phyloP scores from a whole-genome alignment of 1,139 yeast species.

The Saccharomyces uvarum region DNA sequence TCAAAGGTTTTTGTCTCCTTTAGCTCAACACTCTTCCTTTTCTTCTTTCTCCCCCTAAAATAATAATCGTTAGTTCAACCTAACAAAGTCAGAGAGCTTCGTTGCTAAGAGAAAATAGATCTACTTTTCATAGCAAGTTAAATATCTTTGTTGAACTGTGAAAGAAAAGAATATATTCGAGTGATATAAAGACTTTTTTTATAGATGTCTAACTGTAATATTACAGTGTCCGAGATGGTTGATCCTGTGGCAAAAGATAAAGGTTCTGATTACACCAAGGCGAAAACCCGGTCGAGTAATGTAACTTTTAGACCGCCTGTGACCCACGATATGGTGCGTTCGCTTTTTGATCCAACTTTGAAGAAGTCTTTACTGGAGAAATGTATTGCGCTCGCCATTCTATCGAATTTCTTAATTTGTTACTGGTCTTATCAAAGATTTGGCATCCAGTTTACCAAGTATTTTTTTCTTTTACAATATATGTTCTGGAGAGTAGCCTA shows the following conservation, averaged over 20 bases:
- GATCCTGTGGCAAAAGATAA: not conserved
- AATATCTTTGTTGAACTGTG: not conserved
- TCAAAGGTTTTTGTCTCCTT: not conserved
- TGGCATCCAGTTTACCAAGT: slow-evolving; percentile 16
- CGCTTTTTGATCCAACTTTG: slow-evolving; percentile 69
- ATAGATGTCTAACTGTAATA: not conserved
- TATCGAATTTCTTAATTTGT: slow-evolving; percentile 47
- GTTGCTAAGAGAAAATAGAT: not conserved
- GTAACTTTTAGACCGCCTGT: slow-evolving; percentile 58
- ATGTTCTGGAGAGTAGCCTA: slow-evolving; percentile 72
- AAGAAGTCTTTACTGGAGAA: slow-evolving; percentile 63
- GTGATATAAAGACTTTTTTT: not conserved
- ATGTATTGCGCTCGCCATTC: slow-evolving; percentile 46
- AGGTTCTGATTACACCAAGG: slow-evolving; percentile 4
- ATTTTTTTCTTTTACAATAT: slow-evolving; percentile 41
- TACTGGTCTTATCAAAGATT: slow-evolving; percentile 30
- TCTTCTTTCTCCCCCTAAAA: not conserved
- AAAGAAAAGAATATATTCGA: not conserved
- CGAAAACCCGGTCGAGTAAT: slow-evolving; percentile 27
- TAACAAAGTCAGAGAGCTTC: not conserved
- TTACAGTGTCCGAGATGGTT: not conserved
- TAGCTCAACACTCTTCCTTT: not conserved
- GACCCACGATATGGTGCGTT: slow-evolving; percentile 81
- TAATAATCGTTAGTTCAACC: not conserved
- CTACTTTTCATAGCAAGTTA: not conserved